Evolutionary conservation across 345 rosid genomes (phyloP).

Genomic region (Isatis tinctoria): DNA sequence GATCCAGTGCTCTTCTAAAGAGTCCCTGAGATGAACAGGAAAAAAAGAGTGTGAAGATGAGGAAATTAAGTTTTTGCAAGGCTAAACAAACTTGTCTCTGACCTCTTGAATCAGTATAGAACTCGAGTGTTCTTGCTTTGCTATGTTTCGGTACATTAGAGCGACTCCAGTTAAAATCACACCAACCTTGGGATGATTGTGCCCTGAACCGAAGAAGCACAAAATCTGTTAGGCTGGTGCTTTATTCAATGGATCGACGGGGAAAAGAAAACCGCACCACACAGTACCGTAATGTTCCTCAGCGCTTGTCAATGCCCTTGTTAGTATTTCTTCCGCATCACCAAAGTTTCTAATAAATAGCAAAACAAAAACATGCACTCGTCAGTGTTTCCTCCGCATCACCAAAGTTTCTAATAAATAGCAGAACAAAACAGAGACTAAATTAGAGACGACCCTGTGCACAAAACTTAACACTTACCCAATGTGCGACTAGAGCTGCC

Average conservation of each 20-base stretch:
- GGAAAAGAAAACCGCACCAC: not conserved
- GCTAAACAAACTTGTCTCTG: constrained; percentile 7
- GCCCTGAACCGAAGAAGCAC: constrained; percentile 37
- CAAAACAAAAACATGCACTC: constrained; percentile 29
- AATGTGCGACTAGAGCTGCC: constrained; percentile 82
- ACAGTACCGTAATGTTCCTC: constrained; percentile 66
- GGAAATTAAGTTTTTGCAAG: not conserved
- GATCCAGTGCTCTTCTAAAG: constrained; percentile 65
- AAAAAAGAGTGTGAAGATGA: not conserved
- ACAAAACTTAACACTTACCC: constrained; percentile 71
- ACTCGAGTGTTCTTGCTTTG: constrained; percentile 73
- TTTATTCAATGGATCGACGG: not conserved
- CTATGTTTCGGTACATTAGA: constrained; percentile 78
- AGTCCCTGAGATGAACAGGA: constrained; percentile 55
- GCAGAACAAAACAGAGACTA: constrained; percentile 7
- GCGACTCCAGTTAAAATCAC: constrained; percentile 71
- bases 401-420: constrained; percentile 51
- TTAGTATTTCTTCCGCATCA: constrained; percentile 70
- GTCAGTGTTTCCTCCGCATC: constrained; percentile 77
- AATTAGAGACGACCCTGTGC: too few relatives aligned
- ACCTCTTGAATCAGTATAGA: constrained; percentile 94
- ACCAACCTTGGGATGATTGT: constrained; percentile 87
- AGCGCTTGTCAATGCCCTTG: constrained; percentile 62
- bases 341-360: constrained; percentile 50
- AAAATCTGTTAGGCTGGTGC: not conserved